phyloP scores from a whole-genome alignment of 2,329 filamentous ascomycete species.

The Cadophora sp. region DNA sequence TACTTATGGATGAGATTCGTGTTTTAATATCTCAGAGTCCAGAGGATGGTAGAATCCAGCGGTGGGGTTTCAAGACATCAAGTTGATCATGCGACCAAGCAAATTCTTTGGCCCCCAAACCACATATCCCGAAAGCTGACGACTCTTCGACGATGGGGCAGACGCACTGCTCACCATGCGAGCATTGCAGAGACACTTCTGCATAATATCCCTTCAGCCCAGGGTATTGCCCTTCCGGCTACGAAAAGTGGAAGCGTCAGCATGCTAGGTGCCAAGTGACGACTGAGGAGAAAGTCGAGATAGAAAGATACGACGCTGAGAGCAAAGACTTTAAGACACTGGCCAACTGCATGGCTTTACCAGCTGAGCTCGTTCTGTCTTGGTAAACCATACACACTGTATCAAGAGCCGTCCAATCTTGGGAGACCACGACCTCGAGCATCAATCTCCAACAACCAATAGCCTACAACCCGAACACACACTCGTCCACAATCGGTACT shows the following conservation, averaged over 20 bases:
- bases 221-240: background rate
- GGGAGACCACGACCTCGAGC: slow-evolving; percentile 7
- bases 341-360: background rate
- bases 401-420: slow-evolving; percentile 5
- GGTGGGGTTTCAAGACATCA: background rate
- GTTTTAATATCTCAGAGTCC: too few species aligned
- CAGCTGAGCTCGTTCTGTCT: background rate
- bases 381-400: background rate
- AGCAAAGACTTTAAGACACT: background rate
- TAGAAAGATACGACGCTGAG: background rate
- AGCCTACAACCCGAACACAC: background rate
- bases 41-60: background rate
- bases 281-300: background rate
- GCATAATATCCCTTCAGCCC: background rate
- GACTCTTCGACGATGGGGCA: background rate
- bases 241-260: background rate
- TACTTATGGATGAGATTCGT: too few species aligned
- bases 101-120: background rate
- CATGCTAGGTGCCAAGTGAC: background rate
- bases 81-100: background rate
- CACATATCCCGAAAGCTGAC: background rate
- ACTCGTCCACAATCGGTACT: background rate
- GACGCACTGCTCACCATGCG: background rate
- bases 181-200: background rate
- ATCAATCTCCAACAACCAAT: background rate